These are phyloP conservation scores for Jacaranda copaia DNA, from an alignment of 257 asterid species.

Conservation along the genomic window DNA sequence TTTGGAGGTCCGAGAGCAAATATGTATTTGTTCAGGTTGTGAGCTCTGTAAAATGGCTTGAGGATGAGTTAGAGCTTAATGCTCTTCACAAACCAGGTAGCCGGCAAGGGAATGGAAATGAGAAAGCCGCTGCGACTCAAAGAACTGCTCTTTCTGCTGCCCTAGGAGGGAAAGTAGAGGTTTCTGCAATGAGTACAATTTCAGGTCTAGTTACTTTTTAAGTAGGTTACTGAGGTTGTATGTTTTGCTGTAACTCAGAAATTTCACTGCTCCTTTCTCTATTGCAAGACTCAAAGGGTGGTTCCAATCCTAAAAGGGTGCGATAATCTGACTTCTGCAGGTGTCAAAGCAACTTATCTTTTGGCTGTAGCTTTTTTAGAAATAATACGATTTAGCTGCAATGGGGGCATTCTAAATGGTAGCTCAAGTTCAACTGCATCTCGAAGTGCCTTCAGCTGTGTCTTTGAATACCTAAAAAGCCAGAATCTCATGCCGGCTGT, in stretches of 20 bases:
- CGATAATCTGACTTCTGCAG: slow-evolving; percentile 54
- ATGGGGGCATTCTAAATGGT: slow-evolving; percentile 95
- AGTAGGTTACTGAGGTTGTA: slow-evolving; percentile 25
- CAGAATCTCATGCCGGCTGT: slow-evolving; percentile 94
- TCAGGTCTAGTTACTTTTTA: slow-evolving; percentile 62
- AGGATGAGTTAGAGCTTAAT: slow-evolving; percentile 99
- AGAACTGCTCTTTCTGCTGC: slow-evolving; percentile 98
- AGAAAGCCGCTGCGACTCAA: slow-evolving; percentile 93
- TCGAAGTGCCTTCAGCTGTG: slow-evolving; percentile 97
- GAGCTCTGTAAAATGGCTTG: slow-evolving; percentile 99
- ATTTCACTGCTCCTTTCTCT: slow-evolving; percentile 11
- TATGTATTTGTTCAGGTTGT: slow-evolving; percentile 71
- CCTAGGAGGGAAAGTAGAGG: slow-evolving; percentile 94
- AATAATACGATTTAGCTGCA: slow-evolving; percentile 96
- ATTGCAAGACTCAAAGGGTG: slow-evolving; percentile 25
- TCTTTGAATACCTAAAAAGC: slow-evolving; percentile 93
- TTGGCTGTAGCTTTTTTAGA: slow-evolving; percentile 97
- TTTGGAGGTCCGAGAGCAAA: slow-evolving; percentile 30
- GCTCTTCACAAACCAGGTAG: slow-evolving; percentile 99
- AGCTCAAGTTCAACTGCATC: slow-evolving; percentile 68
- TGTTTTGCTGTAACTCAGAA: slow-evolving; percentile 32
- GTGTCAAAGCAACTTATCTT: slow-evolving; percentile 99
- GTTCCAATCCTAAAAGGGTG: slow-evolving; percentile 34
- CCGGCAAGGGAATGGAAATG: slow-evolving; percentile 89
- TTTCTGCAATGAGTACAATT: slow-evolving; percentile 86